These are phyloP conservation scores for Sporothrix luriei DNA, from an alignment of 2,329 filamentous ascomycete species.

Conservation along the genomic window DNA sequence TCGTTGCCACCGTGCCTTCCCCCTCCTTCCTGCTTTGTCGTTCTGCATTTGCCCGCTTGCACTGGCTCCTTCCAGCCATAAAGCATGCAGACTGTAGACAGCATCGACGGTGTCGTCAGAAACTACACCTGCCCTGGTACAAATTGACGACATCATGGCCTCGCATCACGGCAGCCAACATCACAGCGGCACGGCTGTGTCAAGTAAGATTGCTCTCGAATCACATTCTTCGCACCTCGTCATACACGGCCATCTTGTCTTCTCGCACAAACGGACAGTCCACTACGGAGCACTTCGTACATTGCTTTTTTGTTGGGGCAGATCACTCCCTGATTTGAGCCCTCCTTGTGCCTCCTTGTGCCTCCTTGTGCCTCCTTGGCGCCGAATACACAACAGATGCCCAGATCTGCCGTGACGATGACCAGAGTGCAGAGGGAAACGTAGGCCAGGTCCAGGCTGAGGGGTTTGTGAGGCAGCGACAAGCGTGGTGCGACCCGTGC, in stretches of 20 bases:
- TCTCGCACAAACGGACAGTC: not conserved
- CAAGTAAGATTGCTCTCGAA: not conserved
- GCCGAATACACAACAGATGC: slow-evolving; percentile 28
- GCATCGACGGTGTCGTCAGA: not conserved
- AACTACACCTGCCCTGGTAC: not conserved
- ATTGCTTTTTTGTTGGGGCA: not conserved
- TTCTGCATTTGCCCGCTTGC: not conserved
- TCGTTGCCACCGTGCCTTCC: not conserved
- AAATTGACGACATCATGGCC: no score
- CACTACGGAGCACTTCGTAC: no score
- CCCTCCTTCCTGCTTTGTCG: not conserved
- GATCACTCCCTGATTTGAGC: not conserved
- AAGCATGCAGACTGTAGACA: not conserved
- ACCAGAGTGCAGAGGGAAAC: not conserved
- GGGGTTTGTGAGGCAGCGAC: not conserved
- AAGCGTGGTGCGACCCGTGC: not conserved
- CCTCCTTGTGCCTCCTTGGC: slow-evolving; percentile 28
- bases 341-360: no score
- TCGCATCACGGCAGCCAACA: not conserved
- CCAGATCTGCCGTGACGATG: slow-evolving; percentile 26
- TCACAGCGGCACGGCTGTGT: no score
- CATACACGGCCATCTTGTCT: not conserved
- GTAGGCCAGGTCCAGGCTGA: not conserved
- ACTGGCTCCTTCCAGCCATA: not conserved
- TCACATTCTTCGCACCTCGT: not conserved